phyloP scores from a whole-genome alignment of 352 stramenopile species.

The Phytophthora foliorum region DNA sequence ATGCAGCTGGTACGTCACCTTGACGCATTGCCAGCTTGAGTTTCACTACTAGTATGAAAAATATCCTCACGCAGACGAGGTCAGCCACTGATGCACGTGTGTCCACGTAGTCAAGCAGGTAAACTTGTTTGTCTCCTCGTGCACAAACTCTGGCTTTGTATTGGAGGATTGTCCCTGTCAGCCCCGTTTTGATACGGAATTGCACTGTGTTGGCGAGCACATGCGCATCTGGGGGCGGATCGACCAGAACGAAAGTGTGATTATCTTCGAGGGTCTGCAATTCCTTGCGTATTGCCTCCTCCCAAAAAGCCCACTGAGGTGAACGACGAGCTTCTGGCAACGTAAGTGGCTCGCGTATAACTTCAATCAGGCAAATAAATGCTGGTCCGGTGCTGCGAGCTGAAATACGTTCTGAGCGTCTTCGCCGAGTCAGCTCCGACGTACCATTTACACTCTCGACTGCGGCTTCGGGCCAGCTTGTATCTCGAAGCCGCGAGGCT shows the following conservation, averaged over 20 bases:
- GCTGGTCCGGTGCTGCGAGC: too few relatives aligned
- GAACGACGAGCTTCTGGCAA: background rate
- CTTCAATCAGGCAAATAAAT: too few relatives aligned
- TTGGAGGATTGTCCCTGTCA: too few relatives aligned
- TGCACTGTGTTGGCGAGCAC: too few relatives aligned
- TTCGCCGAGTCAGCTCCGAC: too few relatives aligned
- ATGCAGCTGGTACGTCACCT: slow-evolving; percentile 5
- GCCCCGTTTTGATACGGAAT: too few relatives aligned
- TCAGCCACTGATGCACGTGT: background rate
- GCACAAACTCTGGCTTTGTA: slow-evolving; percentile 15
- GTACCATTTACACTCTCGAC: too few relatives aligned
- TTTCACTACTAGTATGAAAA: background rate
- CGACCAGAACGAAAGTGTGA: background rate
- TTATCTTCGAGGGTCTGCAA: background rate
- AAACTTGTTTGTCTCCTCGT: slow-evolving; percentile 10
- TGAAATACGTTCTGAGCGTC: background rate
- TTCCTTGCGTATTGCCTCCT: background rate
- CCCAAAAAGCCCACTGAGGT: slow-evolving; percentile 12
- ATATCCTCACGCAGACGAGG: slow-evolving; percentile 5
- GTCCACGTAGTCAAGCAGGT: slow-evolving; percentile 3
- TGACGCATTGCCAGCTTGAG: background rate
- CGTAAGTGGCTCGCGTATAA: background rate
- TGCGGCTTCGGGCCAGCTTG: too few relatives aligned
- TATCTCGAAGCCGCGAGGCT: too few relatives aligned
- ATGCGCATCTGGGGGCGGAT: background rate